Percentiles rank a stretch among this genome's conserved stretches.
phyloP scores from a whole-genome alignment of 116 monocot genomes.

The Trichopus zeylanicus region DNA sequence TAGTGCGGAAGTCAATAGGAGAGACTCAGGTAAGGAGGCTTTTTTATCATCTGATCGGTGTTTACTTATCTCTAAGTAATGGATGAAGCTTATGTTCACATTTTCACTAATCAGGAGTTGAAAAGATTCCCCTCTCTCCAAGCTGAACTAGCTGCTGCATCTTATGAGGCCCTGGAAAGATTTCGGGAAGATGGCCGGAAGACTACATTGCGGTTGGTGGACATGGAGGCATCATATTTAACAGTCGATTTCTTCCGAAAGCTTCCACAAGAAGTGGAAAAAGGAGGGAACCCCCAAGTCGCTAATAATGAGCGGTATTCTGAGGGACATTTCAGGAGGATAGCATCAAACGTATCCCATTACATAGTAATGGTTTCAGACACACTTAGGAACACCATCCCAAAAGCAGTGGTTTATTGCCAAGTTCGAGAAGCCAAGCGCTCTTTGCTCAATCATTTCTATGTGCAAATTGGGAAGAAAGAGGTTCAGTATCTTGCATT shows the following conservation, averaged over 20 bases:
- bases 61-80: background rate
- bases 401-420: conserved; percentile 45
- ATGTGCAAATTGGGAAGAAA: conserved; percentile 26
- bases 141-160: conserved; percentile 56
- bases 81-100: background rate
- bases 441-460: conserved; percentile 39
- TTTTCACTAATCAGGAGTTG: conserved; percentile 41
- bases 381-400: conserved; percentile 36
- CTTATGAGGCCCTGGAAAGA: conserved; percentile 60
- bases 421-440: conserved; percentile 56
- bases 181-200: conserved; percentile 71
- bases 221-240: conserved; percentile 85
- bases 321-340: conserved; percentile 57
- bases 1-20: conserved; percentile 46
- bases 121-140: conserved; percentile 69
- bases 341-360: conserved; percentile 47
- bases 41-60: background rate
- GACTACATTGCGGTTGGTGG: conserved; percentile 69
- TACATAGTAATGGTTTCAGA: conserved; percentile 48
- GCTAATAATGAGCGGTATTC: conserved; percentile 51
- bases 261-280: conserved; percentile 86
- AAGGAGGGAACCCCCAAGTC: conserved; percentile 41
- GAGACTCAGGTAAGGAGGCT: conserved; percentile 32
- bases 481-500: conserved; percentile 13
- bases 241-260: conserved; percentile 93